phyloP scores from a whole-genome alignment of 2,329 filamentous ascomycete genomes.

The Mycosphaerelloides madeirae region DNA sequence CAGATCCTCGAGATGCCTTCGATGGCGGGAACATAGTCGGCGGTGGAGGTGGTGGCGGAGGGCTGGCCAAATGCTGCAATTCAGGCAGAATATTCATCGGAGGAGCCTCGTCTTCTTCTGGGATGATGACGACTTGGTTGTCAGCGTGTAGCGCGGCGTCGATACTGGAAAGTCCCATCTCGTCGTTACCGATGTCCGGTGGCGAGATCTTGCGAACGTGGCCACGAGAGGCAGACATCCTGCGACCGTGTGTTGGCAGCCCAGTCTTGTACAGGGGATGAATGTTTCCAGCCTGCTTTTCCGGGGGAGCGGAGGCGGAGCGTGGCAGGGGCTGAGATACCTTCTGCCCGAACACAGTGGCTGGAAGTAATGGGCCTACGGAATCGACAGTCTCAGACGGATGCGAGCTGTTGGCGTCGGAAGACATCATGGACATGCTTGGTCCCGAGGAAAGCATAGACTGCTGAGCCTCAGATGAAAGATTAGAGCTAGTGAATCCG shows the following conservation, averaged over 20 bases:
- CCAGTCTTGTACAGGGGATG: constrained; percentile 34
- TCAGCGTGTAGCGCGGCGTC: constrained; percentile 47
- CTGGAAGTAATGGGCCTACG: constrained; percentile 44
- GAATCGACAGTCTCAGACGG: constrained; percentile 33
- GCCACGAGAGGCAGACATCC: constrained; percentile 35
- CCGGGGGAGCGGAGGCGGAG: constrained; percentile 46
- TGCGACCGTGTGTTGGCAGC: constrained; percentile 29
- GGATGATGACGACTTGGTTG: constrained; percentile 42
- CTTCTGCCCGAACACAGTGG: constrained; percentile 44
- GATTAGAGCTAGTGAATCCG: constrained; percentile 23
- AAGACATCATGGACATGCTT: constrained; percentile 1
- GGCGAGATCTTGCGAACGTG: constrained; percentile 43
- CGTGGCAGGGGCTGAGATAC: constrained; percentile 32
- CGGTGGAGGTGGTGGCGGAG: constrained; percentile 42
- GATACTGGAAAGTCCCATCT: constrained; percentile 39
- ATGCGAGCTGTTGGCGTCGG: constrained; percentile 8
- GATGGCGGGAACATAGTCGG: constrained; percentile 34
- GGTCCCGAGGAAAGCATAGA: neutral
- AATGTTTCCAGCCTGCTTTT: constrained; percentile 29
- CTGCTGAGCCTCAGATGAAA: constrained; percentile 22
- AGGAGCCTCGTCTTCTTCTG: constrained; percentile 27
- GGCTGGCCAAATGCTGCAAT: constrained; percentile 55
- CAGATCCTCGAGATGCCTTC: constrained; percentile 19
- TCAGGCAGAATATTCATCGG: constrained; percentile 45
- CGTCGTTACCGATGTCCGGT: constrained; percentile 25